These are phyloP conservation scores for Termitomyces sp. DNA, from an alignment of 768 basidiomycete species.

Conservation along the genomic window DNA sequence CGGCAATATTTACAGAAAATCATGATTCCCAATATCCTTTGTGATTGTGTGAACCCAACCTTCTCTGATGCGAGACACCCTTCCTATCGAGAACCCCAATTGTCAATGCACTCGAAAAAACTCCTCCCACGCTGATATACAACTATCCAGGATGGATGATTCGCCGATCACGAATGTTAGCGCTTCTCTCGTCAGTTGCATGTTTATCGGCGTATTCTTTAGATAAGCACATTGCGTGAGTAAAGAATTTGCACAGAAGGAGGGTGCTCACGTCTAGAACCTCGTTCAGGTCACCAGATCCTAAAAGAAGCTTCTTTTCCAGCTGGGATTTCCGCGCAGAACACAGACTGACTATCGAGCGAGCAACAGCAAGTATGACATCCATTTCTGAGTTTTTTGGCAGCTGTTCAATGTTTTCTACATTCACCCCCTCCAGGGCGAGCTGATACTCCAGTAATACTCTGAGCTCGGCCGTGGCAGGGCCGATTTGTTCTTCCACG, in stretches of 20 bases:
- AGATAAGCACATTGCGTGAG: slow-evolving; percentile 7
- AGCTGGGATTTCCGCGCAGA: slow-evolving; percentile 24
- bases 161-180: slow-evolving; percentile 47
- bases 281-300: slow-evolving; percentile 28
- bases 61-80: neutral
- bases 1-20: neutral
- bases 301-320: slow-evolving; percentile 22
- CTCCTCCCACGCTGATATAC: slow-evolving; percentile 39
- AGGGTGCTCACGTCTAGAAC: slow-evolving; percentile 32
- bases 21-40: neutral
- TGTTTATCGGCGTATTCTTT: slow-evolving; percentile 35
- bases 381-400: neutral
- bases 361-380: slow-evolving; percentile 13
- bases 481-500: neutral
- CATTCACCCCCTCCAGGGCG: slow-evolving; percentile 9
- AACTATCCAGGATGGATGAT: slow-evolving; percentile 50
- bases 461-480: slow-evolving; percentile 8
- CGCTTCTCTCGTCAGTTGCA: slow-evolving; percentile 41
- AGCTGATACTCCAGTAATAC: slow-evolving; percentile 16
- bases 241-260: neutral
- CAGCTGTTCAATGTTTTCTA: neutral
- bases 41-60: neutral
- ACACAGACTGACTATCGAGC: slow-evolving; percentile 29
- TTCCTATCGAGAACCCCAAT: neutral
- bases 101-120: neutral